Base-by-base conservation (phyloP, 192 early-diverging fungal species). In the Backusella tarrabulga region DNA sequence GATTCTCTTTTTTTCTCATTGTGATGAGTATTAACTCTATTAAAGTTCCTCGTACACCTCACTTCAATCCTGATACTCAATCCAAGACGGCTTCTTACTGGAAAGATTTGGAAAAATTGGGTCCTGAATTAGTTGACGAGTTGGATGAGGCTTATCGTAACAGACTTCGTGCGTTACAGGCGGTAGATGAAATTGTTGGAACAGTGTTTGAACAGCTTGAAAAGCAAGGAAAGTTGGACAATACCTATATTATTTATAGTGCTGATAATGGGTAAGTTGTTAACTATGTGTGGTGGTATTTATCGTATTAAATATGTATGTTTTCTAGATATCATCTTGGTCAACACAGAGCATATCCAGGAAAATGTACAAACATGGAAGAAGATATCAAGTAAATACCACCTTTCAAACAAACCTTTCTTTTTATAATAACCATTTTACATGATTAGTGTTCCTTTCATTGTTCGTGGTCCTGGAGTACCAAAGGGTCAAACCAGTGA, bases 401-500 rank as follows among this genome's bases (percentile, higher is more conserved):
- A 4, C 17, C 17, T 35, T 26, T 66, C 8, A n/a, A 21, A 76
- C 52, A 79, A 81, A 17, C 78, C 77, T 52, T 54, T 69, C 11
- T 70, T 34, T 1, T 52, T 12, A 44, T 46, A 77, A 56, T 50
- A 68, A 34, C 52, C 9, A 17, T 32, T 14, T 14, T 67, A 8
- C 11, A 26, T 41, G 54, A 32, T 72, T 72, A 79, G 81, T 44
- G 84, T 90, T 29, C 88, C 86, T 19, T 85, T 90, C 41, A 83
- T 89, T 69, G 88, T 90, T 29, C 87, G 90, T 34, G 91, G 91
- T 9, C 91, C 91, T 4, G 89, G 90, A 19, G 84, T 92, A 41
- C 79, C 81, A 9, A 86, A 86, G 60, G 82, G 80, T 35, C 72
- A 79, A 34, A 78, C 79, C 11, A 80, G 77, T 9, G 79, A 85